phyloP scores from a whole-genome alignment of 306 rosid genomes.

The Quercus wislizeni region DNA sequence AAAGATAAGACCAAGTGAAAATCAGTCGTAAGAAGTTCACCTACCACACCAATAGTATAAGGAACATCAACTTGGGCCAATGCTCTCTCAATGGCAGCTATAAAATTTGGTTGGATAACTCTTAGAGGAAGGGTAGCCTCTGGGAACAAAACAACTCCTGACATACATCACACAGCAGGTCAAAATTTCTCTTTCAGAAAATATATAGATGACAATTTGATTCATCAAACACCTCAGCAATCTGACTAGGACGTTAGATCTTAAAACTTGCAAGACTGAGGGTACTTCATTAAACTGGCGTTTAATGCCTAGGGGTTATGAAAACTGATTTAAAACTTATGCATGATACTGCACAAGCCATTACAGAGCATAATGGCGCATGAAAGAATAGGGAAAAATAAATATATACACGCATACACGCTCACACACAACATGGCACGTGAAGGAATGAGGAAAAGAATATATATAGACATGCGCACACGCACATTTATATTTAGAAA shows the following conservation, averaged over 20 bases:
- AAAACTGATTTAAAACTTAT: not conserved
- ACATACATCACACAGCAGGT: constrained; percentile 19
- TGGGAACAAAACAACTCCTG: constrained; percentile 95
- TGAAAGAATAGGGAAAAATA: not conserved
- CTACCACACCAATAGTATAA: constrained; percentile 81
- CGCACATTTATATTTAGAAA: too few species aligned
- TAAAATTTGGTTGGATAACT: constrained; percentile 58
- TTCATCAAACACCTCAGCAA: not conserved
- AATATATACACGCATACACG: not conserved
- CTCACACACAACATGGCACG: too few species aligned
- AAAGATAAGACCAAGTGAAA: constrained; percentile 5
- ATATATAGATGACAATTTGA: not conserved
- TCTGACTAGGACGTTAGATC: not conserved
- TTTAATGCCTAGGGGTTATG: not conserved
- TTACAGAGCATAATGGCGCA: not conserved
- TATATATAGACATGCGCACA: not conserved
- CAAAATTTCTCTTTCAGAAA: constrained; percentile 9
- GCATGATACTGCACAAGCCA: not conserved
- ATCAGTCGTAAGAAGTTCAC: constrained; percentile 35
- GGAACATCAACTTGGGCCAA: constrained; percentile 64
- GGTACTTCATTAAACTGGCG: not conserved
- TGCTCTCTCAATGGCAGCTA: constrained; percentile 70
- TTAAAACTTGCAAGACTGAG: not conserved
- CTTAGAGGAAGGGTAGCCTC: constrained; percentile 88
- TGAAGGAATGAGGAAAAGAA: not conserved